Percentiles rank a stretch among this genome's conserved stretches.
Conservation (phyloP, 352 stramenopile species). For the Thalassiosira sp. region DNA sequence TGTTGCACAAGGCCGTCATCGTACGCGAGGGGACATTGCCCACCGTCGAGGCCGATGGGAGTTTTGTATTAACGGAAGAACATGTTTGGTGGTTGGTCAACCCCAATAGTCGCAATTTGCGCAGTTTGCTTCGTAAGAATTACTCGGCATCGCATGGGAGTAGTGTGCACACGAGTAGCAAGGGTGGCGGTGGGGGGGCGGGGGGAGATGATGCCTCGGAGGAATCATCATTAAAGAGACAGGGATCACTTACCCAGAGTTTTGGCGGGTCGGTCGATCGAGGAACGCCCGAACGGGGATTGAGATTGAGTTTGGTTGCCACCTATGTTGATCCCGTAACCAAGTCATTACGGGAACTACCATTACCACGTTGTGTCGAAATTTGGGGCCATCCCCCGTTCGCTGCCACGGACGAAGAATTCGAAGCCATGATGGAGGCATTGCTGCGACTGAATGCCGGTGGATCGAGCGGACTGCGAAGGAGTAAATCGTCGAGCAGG, state of each 20-base stretch:
- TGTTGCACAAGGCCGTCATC: slow-evolving; percentile 90
- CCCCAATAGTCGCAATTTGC: slow-evolving; percentile 90
- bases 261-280: slow-evolving; percentile 54
- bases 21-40: slow-evolving; percentile 71
- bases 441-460: slow-evolving; percentile 76
- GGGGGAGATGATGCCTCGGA: slow-evolving; percentile 35
- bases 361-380: slow-evolving; percentile 92
- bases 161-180: not conserved
- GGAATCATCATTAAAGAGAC: slow-evolving; percentile 29
- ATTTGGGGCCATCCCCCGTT: slow-evolving; percentile 89
- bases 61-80: slow-evolving; percentile 53
- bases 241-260: slow-evolving; percentile 8
- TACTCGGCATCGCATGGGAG: slow-evolving; percentile 21
- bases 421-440: slow-evolving; percentile 78
- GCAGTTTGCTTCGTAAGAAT: slow-evolving; percentile 63
- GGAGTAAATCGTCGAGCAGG: not conserved
- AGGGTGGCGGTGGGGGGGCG: too few species aligned
- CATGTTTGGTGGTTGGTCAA: slow-evolving; percentile 97
- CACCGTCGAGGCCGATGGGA: slow-evolving; percentile 53
- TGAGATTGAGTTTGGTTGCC: slow-evolving; percentile 84
- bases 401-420: slow-evolving; percentile 68
- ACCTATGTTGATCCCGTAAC: slow-evolving; percentile 89
- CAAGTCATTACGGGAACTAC: slow-evolving; percentile 88
- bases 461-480: not conserved
- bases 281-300: slow-evolving; percentile 60